phyloP scores from a whole-genome alignment of 164 flowering plant genomes.

The Dillenia turbinata region DNA sequence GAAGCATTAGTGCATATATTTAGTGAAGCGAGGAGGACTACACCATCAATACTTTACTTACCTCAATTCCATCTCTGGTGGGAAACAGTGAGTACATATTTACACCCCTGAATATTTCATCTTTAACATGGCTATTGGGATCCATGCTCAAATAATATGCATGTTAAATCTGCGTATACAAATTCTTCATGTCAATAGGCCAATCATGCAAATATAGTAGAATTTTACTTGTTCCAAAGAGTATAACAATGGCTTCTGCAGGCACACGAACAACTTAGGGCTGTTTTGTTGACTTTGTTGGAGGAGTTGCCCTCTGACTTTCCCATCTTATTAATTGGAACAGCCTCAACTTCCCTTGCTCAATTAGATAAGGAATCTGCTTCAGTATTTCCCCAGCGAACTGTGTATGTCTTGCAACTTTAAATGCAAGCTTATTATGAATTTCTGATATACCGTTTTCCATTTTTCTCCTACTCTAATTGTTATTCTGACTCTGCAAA shows the following conservation, averaged over 20 bases:
- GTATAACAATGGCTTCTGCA: conserved; percentile 15
- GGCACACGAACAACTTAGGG: conserved; percentile 97
- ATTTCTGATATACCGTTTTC: neutral
- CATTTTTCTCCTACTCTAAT: no score
- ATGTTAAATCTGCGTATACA: no score
- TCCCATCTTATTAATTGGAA: conserved; percentile 81
- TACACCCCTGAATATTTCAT: no score
- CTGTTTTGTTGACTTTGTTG: conserved; percentile 76
- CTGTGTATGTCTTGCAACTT: conserved; percentile 57
- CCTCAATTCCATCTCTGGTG: conserved; percentile 97
- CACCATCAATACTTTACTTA: conserved; percentile 87
- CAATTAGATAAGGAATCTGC: conserved; percentile 36
- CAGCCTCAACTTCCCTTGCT: conserved; percentile 41
- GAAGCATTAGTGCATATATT: conserved; percentile 97
- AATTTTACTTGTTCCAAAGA: no score
- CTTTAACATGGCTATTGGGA: no score
- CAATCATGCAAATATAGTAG: no score
- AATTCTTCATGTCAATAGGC: no score
- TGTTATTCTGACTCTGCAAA: no score
- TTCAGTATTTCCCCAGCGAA: conserved; percentile 59
- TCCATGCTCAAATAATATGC: neutral
- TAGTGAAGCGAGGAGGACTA: conserved; percentile 97
- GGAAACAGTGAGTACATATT: conserved; percentile 78
- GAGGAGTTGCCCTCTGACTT: conserved; percentile 91
- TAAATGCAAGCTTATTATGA: neutral